Percentiles rank a stretch among this genome's conserved stretches.
phyloP scores from a whole-genome alignment of 192 early-diverging fungal genomes.

The Radiomyces spectabilis region DNA sequence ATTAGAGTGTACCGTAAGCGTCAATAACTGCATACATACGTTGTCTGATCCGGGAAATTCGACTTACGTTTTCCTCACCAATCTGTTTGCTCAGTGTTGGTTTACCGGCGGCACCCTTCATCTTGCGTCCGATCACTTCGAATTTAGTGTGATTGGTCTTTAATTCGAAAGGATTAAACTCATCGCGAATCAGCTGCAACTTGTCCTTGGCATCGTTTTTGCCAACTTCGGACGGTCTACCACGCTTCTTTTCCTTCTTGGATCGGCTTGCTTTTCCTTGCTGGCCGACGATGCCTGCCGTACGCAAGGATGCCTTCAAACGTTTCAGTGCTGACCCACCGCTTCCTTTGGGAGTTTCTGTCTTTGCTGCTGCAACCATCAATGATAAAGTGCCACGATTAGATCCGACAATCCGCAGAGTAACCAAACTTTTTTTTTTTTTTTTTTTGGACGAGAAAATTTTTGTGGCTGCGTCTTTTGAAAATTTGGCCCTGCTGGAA shows the following conservation, averaged over 20 bases:
- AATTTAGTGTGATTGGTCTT: slow-evolving; percentile 77
- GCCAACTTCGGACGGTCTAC: slow-evolving; percentile 37
- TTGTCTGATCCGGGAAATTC: not conserved
- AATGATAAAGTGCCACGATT: no score
- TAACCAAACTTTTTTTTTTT: no score
- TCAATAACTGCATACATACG: no score
- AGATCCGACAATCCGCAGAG: no score
- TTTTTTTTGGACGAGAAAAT: no score
- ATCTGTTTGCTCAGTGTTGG: slow-evolving; percentile 75
- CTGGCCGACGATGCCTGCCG: slow-evolving; percentile 71
- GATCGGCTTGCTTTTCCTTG: slow-evolving; percentile 49
- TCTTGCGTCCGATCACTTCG: slow-evolving; percentile 74
- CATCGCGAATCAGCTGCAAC: slow-evolving; percentile 27
- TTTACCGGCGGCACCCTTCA: slow-evolving; percentile 75
- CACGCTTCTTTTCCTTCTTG: slow-evolving; percentile 54
- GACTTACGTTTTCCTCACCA: slow-evolving; percentile 68
- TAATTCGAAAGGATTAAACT: slow-evolving; percentile 88
- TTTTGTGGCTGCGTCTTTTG: no score
- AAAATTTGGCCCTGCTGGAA: no score
- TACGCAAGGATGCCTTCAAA: slow-evolving; percentile 71
- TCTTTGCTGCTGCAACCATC: no score
- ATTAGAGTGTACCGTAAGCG: not conserved
- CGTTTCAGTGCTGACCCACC: slow-evolving; percentile 72
- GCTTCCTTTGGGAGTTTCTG: no score
- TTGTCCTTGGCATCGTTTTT: slow-evolving; percentile 51